A percentile compares a stretch with the other conserved stretches of the same genome.
Evolutionary conservation across 2,329 filamentous ascomycete species (phyloP).

Genomic region (Apiospora hydei): DNA sequence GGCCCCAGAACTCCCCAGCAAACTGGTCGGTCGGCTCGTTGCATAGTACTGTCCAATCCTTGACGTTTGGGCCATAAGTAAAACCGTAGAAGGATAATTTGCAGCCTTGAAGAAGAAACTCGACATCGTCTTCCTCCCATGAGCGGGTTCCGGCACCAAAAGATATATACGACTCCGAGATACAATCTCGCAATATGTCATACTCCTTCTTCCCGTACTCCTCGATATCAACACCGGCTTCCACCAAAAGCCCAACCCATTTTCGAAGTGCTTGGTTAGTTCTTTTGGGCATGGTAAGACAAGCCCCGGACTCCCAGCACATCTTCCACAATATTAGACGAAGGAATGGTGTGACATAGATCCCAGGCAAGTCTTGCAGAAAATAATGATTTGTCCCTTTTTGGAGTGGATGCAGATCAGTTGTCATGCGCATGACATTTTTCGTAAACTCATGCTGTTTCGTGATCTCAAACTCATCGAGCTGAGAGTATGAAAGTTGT

Average conservation of each 20-base stretch:
- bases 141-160: too few relatives aligned
- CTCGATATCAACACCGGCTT: background rate
- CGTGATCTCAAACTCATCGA: background rate
- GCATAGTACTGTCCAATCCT: background rate
- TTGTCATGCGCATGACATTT: background rate
- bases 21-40: background rate
- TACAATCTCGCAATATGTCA: too few relatives aligned
- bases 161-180: too few relatives aligned
- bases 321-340: background rate
- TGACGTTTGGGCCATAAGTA: background rate
- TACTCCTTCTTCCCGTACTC: background rate
- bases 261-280: background rate
- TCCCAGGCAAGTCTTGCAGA: too few relatives aligned
- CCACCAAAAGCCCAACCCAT: background rate
- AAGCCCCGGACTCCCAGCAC: too few relatives aligned
- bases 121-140: background rate
- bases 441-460: too few relatives aligned
- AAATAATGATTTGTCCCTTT: too few relatives aligned
- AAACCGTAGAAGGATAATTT: background rate
- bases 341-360: background rate
- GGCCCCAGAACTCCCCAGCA: background rate
- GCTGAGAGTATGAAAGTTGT: accelerated
- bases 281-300: background rate
- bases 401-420: too few relatives aligned
- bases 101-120: background rate